Conservation (phyloP, 345 rosid genomes). For the Bruguiera gymnorhiza region DNA sequence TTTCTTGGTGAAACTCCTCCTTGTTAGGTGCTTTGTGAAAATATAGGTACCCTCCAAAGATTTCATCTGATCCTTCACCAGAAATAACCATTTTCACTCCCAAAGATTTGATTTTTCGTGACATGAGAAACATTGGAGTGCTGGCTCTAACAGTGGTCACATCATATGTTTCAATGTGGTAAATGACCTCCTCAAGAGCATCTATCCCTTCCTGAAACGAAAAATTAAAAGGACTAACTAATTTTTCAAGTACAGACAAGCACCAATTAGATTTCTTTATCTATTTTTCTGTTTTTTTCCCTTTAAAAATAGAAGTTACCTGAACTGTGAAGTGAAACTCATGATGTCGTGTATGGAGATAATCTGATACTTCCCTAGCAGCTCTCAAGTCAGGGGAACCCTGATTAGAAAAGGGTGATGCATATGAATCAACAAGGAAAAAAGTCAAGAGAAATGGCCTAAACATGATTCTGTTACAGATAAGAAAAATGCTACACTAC, state of each 20-base stretch:
- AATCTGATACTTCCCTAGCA: conserved; percentile 77
- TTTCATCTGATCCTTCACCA: conserved; percentile 90
- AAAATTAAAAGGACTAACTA: conserved; percentile 13
- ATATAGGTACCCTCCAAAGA: conserved; percentile 82
- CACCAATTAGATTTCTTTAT: background rate
- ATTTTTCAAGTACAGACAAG: background rate
- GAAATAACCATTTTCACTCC: conserved; percentile 91
- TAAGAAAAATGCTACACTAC: background rate
- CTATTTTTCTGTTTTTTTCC: background rate
- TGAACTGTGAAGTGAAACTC: conserved; percentile 78
- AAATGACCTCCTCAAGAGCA: conserved; percentile 84
- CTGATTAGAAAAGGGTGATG: conserved; percentile 30
- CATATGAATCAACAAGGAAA: background rate
- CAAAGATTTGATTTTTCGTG: conserved; percentile 78
- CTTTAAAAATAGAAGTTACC: conserved; percentile 29
- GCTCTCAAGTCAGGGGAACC: conserved; percentile 80
- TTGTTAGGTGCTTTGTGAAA: conserved; percentile 86
- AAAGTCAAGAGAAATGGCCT: background rate
- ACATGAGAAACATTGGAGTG: conserved; percentile 92
- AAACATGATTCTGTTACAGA: background rate
- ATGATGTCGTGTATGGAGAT: conserved; percentile 73
- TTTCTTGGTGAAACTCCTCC: conserved; percentile 73
- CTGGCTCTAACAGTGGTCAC: conserved; percentile 87
- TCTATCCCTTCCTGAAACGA: conserved; percentile 70
- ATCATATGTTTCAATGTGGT: conserved; percentile 81